A percentile compares a stretch with the other conserved stretches of the same genome.
Conservation (phyloP, 805 yeast species). For the Metschnikowia similis region DNA sequence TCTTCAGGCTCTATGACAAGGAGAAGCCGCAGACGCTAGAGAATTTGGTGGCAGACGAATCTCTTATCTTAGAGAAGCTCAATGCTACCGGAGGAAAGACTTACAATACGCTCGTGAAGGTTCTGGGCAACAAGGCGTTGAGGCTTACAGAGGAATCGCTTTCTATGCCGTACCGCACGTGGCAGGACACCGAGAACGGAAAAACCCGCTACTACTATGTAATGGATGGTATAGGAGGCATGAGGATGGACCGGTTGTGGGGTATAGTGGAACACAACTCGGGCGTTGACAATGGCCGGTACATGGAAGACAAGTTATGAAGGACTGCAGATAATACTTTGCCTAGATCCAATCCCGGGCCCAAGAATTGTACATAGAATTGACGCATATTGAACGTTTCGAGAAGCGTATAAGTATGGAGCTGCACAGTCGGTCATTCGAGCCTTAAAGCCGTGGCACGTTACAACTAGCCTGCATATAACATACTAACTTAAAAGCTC, state of each 20-base stretch:
- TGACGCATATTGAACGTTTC: no score
- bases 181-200: constrained; percentile 37
- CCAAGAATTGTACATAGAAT: no score
- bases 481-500: neutral
- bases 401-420: no score
- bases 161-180: constrained; percentile 27
- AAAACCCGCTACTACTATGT: constrained; percentile 47
- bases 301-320: constrained; percentile 11
- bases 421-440: no score
- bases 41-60: constrained; percentile 57
- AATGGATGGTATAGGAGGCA: constrained; percentile 72
- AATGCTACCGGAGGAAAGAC: constrained; percentile 62
- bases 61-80: constrained; percentile 63
- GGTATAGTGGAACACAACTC: constrained; percentile 69
- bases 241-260: constrained; percentile 82
- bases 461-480: neutral
- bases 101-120: constrained; percentile 55
- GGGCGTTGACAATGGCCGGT: constrained; percentile 67
- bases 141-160: constrained; percentile 21
- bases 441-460: no score
- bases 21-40: constrained; percentile 62
- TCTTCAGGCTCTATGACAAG: constrained; percentile 65
- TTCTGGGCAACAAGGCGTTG: constrained; percentile 34
- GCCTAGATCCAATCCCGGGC: no score
- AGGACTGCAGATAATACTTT: neutral